These are phyloP conservation scores for Hanseniaspora uvarum DNA, from an alignment of 1,139 yeast genomes.

Conservation along the genomic window DNA sequence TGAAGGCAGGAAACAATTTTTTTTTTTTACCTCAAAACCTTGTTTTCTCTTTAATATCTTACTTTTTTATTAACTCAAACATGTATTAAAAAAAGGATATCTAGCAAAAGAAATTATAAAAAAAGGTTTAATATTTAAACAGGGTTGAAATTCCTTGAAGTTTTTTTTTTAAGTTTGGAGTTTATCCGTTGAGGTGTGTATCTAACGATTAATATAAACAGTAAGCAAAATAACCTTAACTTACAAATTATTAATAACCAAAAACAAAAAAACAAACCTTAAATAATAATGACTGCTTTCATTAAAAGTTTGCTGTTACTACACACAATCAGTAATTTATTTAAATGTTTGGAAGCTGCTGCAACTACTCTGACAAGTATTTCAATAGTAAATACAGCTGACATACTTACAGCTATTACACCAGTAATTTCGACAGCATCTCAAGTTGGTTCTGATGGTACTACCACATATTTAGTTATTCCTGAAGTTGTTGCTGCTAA, in stretches of 20 bases:
- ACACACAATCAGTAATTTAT: neutral
- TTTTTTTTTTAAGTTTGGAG: neutral
- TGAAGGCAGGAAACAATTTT: too few species aligned
- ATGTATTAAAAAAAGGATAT: too few species aligned
- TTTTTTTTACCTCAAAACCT: constrained; percentile 1
- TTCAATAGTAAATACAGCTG: constrained; percentile 6
- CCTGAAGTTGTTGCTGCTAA: constrained; percentile 6
- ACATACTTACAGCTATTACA: neutral
- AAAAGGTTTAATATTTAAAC: neutral
- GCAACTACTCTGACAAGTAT: neutral
- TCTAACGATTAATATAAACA: too few species aligned
- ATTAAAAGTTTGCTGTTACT: neutral
- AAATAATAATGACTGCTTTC: neutral
- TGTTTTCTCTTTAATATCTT: neutral
- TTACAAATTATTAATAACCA: neutral
- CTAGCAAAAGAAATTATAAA: neutral
- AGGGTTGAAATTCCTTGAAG: neutral
- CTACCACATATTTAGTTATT: neutral
- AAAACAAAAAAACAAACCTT: neutral
- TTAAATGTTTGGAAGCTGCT: neutral
- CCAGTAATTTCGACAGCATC: constrained; percentile 12
- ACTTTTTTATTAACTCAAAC: neutral
- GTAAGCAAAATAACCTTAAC: too few species aligned
- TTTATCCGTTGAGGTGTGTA: neutral
- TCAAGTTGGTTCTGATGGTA: constrained; percentile 3